Evolutionary conservation across 495 filamentous ascomycete genomes (phyloP), one percentile per base, ranked within the genome.

Genomic region (Penicillium atrosanguineum): DNA sequence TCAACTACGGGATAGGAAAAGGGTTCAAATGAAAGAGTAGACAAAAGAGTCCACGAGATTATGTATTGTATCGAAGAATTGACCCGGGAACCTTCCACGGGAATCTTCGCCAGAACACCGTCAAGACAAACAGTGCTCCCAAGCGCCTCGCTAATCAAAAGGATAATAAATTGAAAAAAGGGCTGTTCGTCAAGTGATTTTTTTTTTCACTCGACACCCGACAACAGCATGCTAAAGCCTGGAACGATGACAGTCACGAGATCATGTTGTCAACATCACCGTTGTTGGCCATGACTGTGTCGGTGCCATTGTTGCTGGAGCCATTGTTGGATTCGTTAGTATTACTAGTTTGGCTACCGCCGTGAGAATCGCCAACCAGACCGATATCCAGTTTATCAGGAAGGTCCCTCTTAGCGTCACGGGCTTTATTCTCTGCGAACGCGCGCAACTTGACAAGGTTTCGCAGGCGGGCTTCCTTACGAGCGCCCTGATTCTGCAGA

Each of bases 391-490:
- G 74, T 36, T 72, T 73, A 18, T 84, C 77, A 1, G 90, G 94
- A 8, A 97, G 67, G 56, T 91, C 83, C 60, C 83, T 87, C 61
- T 87, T 91, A 34, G 80, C 75, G 26, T 87, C 81, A 53, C 88
- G 73, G 14, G 88, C 89, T 55, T 86, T 86, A 14, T 83, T 74
- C 73, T 98, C 91, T 7, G 90, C 84, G 88, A 91, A 97, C 3
- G 84, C 84, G 52, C 93, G 85, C 60, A 95, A 80, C 60, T 86
- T 83, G 44, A 94, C 84, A 4, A 97, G 78, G 53, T 85, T 80
- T 46, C 85, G 79, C 46, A 98, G 85, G 46, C 87, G 87, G 23
- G 93, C 87, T 69, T 95, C 88, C 56, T 86, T 83, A 56, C 83
- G 77, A 57, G 84, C 79, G 14, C 86, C 82, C 57, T 90, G 85